Conservation (phyloP, 441 rosid genomes). For the Jatropha podagrica region DNA sequence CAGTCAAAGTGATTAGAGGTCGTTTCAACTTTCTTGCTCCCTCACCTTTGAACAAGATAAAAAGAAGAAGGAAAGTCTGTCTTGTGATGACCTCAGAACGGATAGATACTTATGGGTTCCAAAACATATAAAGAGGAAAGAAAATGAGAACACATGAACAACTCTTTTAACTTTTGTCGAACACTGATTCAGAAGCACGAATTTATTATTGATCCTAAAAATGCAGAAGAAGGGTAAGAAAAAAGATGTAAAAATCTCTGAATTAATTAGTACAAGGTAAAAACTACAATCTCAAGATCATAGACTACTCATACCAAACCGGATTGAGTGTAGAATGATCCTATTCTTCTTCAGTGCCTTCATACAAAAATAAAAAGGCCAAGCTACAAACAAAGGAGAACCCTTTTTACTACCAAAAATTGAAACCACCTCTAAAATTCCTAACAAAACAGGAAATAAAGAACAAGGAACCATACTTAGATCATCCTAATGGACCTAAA, state of each 20-base stretch:
- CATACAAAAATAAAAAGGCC: slow-evolving; percentile 6
- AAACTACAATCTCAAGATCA: background rate
- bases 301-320: background rate
- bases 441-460: background rate
- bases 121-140: background rate
- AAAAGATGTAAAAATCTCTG: background rate
- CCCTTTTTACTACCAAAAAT: background rate
- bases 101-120: background rate
- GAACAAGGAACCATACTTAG: slow-evolving; percentile 9
- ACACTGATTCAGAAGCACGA: background rate
- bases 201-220: background rate
- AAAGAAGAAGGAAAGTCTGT: background rate
- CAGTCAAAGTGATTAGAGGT: background rate
- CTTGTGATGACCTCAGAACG: background rate
- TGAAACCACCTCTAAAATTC: background rate
- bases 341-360: slow-evolving; percentile 2
- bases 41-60: background rate
- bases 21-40: background rate
- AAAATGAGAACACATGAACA: background rate
- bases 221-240: background rate
- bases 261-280: background rate
- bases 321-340: background rate
- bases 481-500: slow-evolving; percentile 16
- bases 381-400: background rate
- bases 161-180: background rate